These are phyloP conservation scores for Pseudopithomyces chartarum DNA, from an alignment of 2,329 filamentous ascomycete species.

Conservation along the genomic window DNA sequence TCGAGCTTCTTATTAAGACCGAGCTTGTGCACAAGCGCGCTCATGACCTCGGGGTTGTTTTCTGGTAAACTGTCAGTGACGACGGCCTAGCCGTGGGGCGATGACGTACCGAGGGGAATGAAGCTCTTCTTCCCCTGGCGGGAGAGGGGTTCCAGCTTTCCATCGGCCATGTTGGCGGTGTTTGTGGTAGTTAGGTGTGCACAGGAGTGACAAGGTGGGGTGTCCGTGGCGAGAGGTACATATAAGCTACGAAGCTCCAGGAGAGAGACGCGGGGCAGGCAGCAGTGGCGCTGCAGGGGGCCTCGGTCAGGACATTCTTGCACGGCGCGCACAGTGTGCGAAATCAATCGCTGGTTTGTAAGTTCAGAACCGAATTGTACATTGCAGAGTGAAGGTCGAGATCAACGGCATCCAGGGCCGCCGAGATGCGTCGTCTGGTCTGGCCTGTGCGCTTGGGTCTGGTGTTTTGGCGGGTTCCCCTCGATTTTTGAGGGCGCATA, in stretches of 20 bases:
- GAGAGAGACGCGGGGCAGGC: slow-evolving; percentile 19
- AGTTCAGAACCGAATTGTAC: too few species aligned
- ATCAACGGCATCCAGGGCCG: too few species aligned
- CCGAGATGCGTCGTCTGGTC: too few species aligned
- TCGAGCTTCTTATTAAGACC: slow-evolving; percentile 78
- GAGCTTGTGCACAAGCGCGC: slow-evolving; percentile 78
- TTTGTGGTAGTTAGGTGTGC: background rate
- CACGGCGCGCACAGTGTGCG: too few species aligned
- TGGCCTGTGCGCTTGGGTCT: too few species aligned
- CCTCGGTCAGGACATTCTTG: background rate
- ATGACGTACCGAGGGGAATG: slow-evolving; percentile 42
- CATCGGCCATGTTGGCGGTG: slow-evolving; percentile 28
- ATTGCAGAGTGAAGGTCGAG: too few species aligned
- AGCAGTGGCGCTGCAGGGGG: too few species aligned
- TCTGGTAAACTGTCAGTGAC: slow-evolving; percentile 46
- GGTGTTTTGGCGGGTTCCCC: slow-evolving; percentile 18
- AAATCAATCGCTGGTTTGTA: too few species aligned
- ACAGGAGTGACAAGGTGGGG: background rate
- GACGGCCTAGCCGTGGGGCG: background rate
- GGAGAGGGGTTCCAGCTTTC: slow-evolving; percentile 14
- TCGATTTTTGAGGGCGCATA: slow-evolving; percentile 24
- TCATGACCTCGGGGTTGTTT: slow-evolving; percentile 92
- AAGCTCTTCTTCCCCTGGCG: slow-evolving; percentile 42
- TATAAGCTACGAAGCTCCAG: slow-evolving; percentile 3
- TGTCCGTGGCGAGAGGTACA: background rate